These are phyloP conservation scores for Elasticomyces elasticus DNA, from an alignment of 495 filamentous ascomycete species.

Conservation along the genomic window DNA sequence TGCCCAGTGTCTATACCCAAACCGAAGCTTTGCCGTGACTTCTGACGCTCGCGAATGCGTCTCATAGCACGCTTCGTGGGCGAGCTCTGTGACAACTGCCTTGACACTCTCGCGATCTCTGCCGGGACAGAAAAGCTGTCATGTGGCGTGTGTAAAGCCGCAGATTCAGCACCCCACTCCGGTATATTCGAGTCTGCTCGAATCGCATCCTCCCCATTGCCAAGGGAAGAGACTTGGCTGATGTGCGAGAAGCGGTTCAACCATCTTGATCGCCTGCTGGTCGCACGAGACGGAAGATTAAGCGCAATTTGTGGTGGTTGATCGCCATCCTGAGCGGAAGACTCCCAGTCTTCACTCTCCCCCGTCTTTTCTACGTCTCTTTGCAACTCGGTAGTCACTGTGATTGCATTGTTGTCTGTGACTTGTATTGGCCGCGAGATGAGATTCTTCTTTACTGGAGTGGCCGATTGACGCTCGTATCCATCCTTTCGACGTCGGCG, in stretches of 20 bases:
- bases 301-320: constrained; percentile 25
- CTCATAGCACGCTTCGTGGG: constrained; percentile 19
- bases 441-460: constrained; percentile 21
- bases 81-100: constrained; percentile 19
- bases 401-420: background rate
- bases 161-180: constrained; percentile 22
- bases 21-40: constrained; percentile 12
- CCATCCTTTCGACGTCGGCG: constrained; percentile 13
- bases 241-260: constrained; percentile 11
- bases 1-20: constrained; percentile 15
- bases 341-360: background rate
- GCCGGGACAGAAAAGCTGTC: constrained; percentile 31
- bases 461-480: constrained; percentile 9
- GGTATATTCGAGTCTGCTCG: constrained; percentile 24
- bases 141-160: constrained; percentile 24
- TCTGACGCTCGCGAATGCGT: constrained; percentile 3
- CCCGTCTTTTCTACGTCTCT: constrained; percentile 26
- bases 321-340: constrained; percentile 12
- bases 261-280: constrained; percentile 9
- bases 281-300: constrained; percentile 9
- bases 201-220: constrained; percentile 24
- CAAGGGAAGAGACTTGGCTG: constrained; percentile 23
- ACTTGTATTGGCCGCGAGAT: constrained; percentile 25
- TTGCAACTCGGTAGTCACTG: constrained; percentile 2
- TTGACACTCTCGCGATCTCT: constrained; percentile 25